A percentile compares a stretch with the other conserved stretches of the same genome.
phyloP scores from a whole-genome alignment of 2,329 filamentous ascomycete species.

The Rhynchosporium secalis region DNA sequence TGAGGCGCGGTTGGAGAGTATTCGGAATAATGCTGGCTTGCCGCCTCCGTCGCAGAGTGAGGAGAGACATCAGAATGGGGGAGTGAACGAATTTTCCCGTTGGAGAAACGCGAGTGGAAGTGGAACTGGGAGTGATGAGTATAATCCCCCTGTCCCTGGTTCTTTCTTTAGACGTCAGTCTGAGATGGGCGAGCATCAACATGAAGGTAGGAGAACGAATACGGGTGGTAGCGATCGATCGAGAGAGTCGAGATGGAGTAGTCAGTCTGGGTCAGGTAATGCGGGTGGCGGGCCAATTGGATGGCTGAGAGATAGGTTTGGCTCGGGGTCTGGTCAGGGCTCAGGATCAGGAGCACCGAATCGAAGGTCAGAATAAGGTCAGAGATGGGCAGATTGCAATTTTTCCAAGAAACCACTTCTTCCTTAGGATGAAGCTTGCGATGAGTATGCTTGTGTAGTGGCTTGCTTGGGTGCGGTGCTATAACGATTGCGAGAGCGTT shows the following conservation, averaged over 20 bases:
- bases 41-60: conserved; percentile 25
- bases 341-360: neutral
- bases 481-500: neutral
- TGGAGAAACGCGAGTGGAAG: no score
- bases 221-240: conserved; percentile 35
- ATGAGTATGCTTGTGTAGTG: neutral
- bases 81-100: neutral
- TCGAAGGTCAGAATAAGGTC: conserved; percentile 25
- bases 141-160: conserved; percentile 24
- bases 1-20: conserved; percentile 36
- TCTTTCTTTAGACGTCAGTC: conserved; percentile 25
- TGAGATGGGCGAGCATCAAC: conserved; percentile 24
- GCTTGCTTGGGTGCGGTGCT: neutral
- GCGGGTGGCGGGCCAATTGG: conserved; percentile 25
- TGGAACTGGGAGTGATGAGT: conserved; percentile 9
- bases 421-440: neutral
- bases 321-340: conserved; percentile 6
- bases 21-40: conserved; percentile 30
- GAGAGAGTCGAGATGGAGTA: conserved; percentile 29
- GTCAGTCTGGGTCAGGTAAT: conserved; percentile 21
- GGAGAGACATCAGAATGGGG: conserved; percentile 5
- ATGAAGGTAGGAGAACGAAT: conserved; percentile 28
- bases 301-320: conserved; percentile 35
- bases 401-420: neutral
- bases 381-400: neutral